phyloP scores from a whole-genome alignment of 1,139 yeast species.

The Zygosaccharomyces pseudobailii region DNA sequence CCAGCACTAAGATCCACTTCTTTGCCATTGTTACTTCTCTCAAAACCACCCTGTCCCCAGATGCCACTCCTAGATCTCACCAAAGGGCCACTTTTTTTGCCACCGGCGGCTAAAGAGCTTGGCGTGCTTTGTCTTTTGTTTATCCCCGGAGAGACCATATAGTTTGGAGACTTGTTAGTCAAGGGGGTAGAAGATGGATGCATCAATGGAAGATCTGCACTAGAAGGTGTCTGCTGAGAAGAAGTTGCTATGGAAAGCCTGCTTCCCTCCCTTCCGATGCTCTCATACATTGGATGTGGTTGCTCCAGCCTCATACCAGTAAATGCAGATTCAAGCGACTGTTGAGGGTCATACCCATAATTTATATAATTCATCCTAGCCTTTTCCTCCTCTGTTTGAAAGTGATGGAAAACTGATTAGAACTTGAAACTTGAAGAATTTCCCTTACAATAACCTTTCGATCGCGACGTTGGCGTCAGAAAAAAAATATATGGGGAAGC shows the following conservation, averaged over 20 bases:
- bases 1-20: neutral
- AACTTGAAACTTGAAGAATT: constrained; percentile 1
- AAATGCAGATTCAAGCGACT: constrained; percentile 12
- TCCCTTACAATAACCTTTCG: constrained; percentile 1
- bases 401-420: neutral
- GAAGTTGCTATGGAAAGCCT: constrained; percentile 15
- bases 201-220: neutral
- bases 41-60: neutral
- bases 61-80: constrained; percentile 1
- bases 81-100: neutral
- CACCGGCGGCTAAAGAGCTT: constrained; percentile 2
- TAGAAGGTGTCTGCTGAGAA: constrained; percentile 2
- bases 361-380: constrained; percentile 11
- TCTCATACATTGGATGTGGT: constrained; percentile 8
- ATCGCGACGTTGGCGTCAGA: neutral
- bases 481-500: neutral
- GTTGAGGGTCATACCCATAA: constrained; percentile 14
- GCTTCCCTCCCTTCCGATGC: constrained; percentile 10
- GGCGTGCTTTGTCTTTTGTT: constrained; percentile 1
- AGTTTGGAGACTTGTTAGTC: neutral
- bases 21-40: neutral
- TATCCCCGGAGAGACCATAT: neutral
- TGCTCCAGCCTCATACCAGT: constrained; percentile 7
- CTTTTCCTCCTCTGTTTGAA: neutral
- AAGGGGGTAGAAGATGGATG: neutral